Percentiles rank a stretch among this genome's conserved stretches.
These are phyloP conservation scores for Dactylellina parvicollis DNA, from an alignment of 2,329 filamentous ascomycete genomes.

Conservation along the genomic window DNA sequence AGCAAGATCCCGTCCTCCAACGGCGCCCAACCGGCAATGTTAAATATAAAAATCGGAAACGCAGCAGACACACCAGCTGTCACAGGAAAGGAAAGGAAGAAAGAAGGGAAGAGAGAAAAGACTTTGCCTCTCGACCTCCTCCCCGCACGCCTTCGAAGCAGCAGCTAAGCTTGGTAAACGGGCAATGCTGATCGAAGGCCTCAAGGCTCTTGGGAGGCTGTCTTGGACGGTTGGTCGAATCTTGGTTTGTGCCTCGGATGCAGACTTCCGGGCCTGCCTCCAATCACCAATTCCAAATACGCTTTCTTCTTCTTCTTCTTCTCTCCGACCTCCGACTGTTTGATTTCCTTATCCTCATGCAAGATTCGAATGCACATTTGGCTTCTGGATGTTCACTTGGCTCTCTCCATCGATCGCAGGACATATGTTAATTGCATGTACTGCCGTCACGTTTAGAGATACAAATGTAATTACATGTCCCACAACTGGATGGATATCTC, in stretches of 20 bases:
- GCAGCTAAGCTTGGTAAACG: background rate
- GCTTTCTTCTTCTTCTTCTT: background rate
- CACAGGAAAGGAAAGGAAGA: background rate
- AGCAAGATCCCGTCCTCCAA: background rate
- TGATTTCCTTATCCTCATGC: background rate
- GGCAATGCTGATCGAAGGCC: conserved; percentile 30
- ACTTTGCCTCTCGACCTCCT: background rate
- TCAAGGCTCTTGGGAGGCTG: conserved; percentile 29
- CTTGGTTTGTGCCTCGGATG: conserved; percentile 28
- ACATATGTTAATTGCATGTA: too few relatives aligned
- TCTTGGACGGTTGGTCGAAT: background rate
- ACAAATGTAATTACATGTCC: too few relatives aligned
- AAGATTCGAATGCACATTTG: background rate
- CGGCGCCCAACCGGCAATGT: background rate
- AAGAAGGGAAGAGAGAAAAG: background rate
- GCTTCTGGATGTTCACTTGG: background rate
- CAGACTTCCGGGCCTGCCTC: conserved; percentile 5
- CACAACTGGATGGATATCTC: too few relatives aligned
- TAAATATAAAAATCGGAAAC: background rate
- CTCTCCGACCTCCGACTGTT: background rate
- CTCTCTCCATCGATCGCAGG: background rate
- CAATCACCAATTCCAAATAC: conserved; percentile 39
- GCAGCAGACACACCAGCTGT: background rate
- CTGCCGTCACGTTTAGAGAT: too few relatives aligned
- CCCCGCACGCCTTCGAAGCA: background rate